Evolutionary conservation across 768 basidiomycete genomes (phyloP).

Genomic region (Mycena venus): DNA sequence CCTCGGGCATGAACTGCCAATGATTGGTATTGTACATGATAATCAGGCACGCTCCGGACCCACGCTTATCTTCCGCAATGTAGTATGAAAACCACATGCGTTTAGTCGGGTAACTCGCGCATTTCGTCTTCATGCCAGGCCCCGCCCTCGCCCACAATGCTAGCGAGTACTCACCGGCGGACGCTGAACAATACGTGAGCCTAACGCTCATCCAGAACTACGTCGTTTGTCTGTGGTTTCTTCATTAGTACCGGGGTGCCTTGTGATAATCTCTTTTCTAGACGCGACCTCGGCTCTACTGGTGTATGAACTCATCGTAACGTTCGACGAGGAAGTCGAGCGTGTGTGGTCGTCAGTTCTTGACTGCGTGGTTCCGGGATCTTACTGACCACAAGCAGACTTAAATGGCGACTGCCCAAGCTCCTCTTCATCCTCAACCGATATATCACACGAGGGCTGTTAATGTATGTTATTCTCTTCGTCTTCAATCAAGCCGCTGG

Average conservation of each 20-base stretch:
- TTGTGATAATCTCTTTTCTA: neutral
- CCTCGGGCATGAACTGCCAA: too few relatives aligned
- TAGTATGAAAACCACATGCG: conserved; percentile 14
- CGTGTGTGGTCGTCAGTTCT: conserved; percentile 47
- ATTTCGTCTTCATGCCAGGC: conserved; percentile 22
- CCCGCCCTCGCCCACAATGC: conserved; percentile 20
- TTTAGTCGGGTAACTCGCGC: neutral
- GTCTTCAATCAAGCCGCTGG: neutral
- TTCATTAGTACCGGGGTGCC: neutral
- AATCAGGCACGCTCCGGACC: neutral
- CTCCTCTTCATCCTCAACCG: conserved; percentile 36
- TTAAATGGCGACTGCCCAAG: conserved; percentile 37
- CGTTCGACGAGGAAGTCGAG: conserved; percentile 40
- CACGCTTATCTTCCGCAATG: conserved; percentile 9
- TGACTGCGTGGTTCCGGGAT: neutral
- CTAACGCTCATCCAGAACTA: conserved; percentile 24
- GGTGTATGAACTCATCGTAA: conserved; percentile 44
- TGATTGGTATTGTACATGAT: too few relatives aligned
- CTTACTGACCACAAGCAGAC: conserved; percentile 18
- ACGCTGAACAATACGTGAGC: conserved; percentile 3
- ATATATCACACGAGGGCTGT: conserved; percentile 28
- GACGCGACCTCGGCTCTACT: conserved; percentile 43
- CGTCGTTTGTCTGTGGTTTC: conserved; percentile 11
- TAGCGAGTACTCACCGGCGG: conserved; percentile 21
- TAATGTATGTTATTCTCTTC: conserved; percentile 28